These are phyloP conservation scores for Noccaea bulbosa DNA, from an alignment of 345 rosid species.

Conservation along the genomic window DNA sequence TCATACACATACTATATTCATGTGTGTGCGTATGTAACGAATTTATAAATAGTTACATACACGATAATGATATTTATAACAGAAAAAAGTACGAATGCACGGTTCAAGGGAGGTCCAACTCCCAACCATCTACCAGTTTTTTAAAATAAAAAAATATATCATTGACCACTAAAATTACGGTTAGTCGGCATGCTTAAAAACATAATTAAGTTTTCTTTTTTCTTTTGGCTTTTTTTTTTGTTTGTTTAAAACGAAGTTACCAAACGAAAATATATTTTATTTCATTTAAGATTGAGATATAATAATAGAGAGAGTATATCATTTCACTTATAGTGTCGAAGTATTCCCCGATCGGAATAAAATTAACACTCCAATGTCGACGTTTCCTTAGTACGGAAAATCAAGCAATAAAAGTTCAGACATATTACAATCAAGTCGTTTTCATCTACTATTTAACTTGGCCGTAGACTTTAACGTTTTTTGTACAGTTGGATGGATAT, in stretches of 20 bases:
- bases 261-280: no score
- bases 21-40: neutral
- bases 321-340: no score
- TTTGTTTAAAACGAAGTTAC: no score
- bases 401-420: no score
- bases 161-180: slow-evolving; percentile 11
- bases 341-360: no score
- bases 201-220: no score
- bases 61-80: neutral
- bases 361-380: no score
- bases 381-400: no score
- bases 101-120: slow-evolving; percentile 20
- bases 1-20: neutral
- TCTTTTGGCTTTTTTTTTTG: no score
- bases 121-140: slow-evolving; percentile 33
- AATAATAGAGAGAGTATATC: no score
- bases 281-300: no score
- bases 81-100: slow-evolving; percentile 8
- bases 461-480: neutral
- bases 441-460: slow-evolving; percentile 14
- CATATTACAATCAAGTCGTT: slow-evolving; percentile 7
- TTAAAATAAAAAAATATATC: neutral
- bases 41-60: neutral
- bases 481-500: neutral
- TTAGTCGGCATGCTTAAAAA: no score